Base-by-base conservation (phyloP, 805 yeast genomes). In the Cyberlindnera xishuangbannaensis region DNA sequence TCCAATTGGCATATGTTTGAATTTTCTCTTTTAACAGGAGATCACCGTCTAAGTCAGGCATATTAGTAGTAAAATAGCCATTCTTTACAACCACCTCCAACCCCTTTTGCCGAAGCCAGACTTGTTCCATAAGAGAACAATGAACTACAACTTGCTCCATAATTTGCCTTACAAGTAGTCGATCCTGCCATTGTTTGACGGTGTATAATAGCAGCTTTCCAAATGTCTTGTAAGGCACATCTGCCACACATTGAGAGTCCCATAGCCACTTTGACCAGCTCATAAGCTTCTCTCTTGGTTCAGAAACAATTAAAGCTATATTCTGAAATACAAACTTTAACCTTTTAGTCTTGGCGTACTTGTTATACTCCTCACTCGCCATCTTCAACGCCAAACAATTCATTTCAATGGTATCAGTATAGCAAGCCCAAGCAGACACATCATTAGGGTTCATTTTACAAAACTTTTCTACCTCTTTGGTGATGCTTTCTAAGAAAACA, bases 371-470 rank as follows among this genome's bases (percentile, higher is more conserved):
- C 10, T 4, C 25, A 26, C 37, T 29, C 3, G 41, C 25, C 10
- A 27, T 12, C 14, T 27, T 33, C 16, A 48, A 15, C 7, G 38
- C 41, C 2, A 18, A 13, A 1, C 27, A 16, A 26, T 35, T 40
- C 27, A 40, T 14, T 25, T 34, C 36, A 12, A 42, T 11, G 15
- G 36, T 22, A 14, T 42, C 36, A 1, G 43, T 31, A 6, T 28
- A 41, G n/a, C 61, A 50, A 23, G 45, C 37, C 67, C 67, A 63
- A 2, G 64, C 47, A 3, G 67, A 55, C n/a, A 55, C 43, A 35
- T 63, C 67, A 3, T 36, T 44, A 4, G 41, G 25, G 36, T 58
- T 40, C 5, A 20, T 17, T 18, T 49, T 47, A 27, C 61, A 56
- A 36, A 55, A 61, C 7, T 25, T 9, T 18, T 47, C 40, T 1